Percentiles rank a stretch among this genome's conserved stretches.
Evolutionary conservation across 2,329 filamentous ascomycete species (phyloP).

Genomic region (Cercospora sojina): DNA sequence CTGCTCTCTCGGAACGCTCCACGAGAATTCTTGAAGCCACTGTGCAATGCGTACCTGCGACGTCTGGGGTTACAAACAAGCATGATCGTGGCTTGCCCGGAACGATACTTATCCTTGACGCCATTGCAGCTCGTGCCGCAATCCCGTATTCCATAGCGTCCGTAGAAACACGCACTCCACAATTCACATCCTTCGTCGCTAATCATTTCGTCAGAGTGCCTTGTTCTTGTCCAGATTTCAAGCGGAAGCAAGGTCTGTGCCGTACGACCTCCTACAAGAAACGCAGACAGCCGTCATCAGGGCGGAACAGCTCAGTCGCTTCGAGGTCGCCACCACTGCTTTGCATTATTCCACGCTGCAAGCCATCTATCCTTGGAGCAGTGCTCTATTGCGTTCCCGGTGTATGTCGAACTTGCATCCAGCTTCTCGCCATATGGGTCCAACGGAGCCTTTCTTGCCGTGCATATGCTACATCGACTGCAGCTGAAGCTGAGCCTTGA

Average conservation of each 20-base stretch:
- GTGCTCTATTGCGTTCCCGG: neutral
- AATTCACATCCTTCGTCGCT: neutral
- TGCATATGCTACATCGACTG: neutral
- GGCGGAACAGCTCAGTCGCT: neutral
- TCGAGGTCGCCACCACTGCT: neutral
- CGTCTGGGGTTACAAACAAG: neutral
- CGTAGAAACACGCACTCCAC: conserved; percentile 12
- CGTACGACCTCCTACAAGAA: neutral
- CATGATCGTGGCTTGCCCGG: neutral
- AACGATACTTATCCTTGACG: neutral
- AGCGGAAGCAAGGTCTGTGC: neutral
- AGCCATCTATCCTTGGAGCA: neutral
- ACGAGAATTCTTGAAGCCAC: neutral
- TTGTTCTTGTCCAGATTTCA: neutral
- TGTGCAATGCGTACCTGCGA: neutral
- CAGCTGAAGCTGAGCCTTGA: neutral
- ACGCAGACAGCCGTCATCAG: neutral
- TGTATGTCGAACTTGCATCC: neutral
- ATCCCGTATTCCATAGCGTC: conserved; percentile 1
- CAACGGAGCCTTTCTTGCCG: neutral
- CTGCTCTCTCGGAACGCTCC: neutral
- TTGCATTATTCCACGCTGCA: neutral
- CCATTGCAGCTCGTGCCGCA: conserved; percentile 7
- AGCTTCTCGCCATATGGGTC: neutral
- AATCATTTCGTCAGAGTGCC: conserved; percentile 8